phyloP scores from a whole-genome alignment of 192 early-diverging fungal species.

The Podila verticillata region DNA sequence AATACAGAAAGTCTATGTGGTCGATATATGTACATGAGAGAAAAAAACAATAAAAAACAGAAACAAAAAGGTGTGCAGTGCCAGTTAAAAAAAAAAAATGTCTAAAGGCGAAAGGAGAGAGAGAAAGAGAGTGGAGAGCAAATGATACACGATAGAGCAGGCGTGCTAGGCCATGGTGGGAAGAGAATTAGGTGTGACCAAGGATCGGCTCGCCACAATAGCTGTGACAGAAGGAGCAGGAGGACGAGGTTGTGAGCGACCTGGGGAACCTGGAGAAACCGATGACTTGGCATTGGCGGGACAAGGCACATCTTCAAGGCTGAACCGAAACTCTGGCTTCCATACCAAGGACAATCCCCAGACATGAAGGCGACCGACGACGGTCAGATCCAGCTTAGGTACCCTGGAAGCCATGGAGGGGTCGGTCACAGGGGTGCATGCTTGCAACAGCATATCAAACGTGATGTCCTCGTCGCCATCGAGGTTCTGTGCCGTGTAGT shows the following conservation, averaged over 20 bases:
- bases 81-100: not conserved
- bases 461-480: not conserved
- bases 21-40: not conserved
- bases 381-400: slow-evolving; percentile 12
- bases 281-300: slow-evolving; percentile 14
- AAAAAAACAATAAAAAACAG: not conserved
- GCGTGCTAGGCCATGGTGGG: not conserved
- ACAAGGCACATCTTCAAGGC: slow-evolving; percentile 20
- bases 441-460: not conserved
- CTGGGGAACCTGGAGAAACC: not conserved
- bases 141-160: not conserved
- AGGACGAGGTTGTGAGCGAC: not conserved
- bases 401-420: not conserved
- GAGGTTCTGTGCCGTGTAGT: slow-evolving; percentile 10
- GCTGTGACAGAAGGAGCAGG: slow-evolving; percentile 13
- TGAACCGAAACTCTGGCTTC: slow-evolving; percentile 29
- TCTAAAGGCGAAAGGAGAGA: not conserved
- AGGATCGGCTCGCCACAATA: not conserved
- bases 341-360: slow-evolving; percentile 46
- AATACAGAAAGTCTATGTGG: not conserved
- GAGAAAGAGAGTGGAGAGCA: not conserved
- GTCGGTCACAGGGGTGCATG: not conserved
- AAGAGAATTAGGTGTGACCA: not conserved
- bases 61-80: not conserved
- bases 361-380: slow-evolving; percentile 19